phyloP scores from a whole-genome alignment of 2,329 filamentous ascomycete genomes.

The Tolypocladium amazonense region DNA sequence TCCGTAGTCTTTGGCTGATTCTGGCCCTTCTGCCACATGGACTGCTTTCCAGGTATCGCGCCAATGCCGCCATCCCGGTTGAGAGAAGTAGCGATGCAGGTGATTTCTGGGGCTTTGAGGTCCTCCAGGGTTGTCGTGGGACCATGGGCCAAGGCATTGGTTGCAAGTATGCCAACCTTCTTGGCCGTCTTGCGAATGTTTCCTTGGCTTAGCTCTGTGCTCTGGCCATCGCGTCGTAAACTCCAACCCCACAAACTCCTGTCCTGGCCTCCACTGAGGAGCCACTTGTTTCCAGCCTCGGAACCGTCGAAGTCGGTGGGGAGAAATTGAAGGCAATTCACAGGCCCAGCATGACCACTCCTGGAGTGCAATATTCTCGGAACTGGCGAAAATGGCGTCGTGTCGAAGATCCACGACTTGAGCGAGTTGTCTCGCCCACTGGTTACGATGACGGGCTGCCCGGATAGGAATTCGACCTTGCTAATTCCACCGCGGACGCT shows the following conservation, averaged over 20 bases:
- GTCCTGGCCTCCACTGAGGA: conserved; percentile 81
- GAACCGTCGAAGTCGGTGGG: conserved; percentile 83
- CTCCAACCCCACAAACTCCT: conserved; percentile 95
- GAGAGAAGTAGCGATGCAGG: conserved; percentile 78
- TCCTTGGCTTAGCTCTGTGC: conserved; percentile 85
- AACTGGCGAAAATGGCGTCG: conserved; percentile 77
- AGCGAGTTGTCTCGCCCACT: conserved; percentile 89
- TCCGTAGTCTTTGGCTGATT: conserved; percentile 52
- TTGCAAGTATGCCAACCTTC: conserved; percentile 65
- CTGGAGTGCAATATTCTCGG: conserved; percentile 78
- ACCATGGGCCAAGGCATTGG: conserved; percentile 44
- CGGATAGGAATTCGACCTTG: conserved; percentile 78
- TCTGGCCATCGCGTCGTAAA: conserved; percentile 87
- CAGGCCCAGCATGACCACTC: conserved; percentile 79
- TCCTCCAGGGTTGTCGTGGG: conserved; percentile 57
- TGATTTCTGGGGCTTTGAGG: conserved; percentile 86
- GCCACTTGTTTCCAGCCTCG: conserved; percentile 84
- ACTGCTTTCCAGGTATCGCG: conserved; percentile 63
- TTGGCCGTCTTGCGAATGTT: conserved; percentile 80
- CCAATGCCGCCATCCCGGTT: conserved; percentile 95
- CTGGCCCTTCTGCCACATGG: conserved; percentile 74
- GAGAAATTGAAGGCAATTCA: conserved; percentile 74
- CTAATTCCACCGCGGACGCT: conserved; percentile 67
- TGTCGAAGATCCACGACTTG: conserved; percentile 94
- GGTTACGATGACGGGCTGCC: conserved; percentile 82